Conservation (phyloP, 345 rosid genomes). For the Orychophragmus violaceus region DNA sequence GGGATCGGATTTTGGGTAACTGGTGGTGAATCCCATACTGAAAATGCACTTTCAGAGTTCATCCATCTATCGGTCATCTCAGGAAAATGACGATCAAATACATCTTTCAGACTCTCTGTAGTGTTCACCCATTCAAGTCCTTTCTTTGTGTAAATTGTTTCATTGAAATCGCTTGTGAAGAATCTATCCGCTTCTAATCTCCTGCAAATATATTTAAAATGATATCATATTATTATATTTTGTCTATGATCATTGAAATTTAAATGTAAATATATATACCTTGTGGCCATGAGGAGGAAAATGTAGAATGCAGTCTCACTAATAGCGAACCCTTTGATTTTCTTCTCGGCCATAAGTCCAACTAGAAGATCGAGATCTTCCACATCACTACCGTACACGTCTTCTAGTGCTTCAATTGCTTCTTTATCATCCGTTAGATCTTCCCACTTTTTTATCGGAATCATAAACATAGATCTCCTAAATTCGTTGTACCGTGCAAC, state of each 20-base stretch:
- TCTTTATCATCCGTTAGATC: slow-evolving; percentile 51
- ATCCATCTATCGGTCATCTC: slow-evolving; percentile 44
- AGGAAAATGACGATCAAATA: slow-evolving; percentile 50
- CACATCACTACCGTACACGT: slow-evolving; percentile 48
- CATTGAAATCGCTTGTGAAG: slow-evolving; percentile 48
- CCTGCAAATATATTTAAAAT: slow-evolving; percentile 26
- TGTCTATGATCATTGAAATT: background rate
- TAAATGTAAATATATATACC: slow-evolving; percentile 23
- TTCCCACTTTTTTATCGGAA: slow-evolving; percentile 54
- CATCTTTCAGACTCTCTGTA: slow-evolving; percentile 46
- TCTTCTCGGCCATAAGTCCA: slow-evolving; percentile 64
- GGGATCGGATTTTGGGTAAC: slow-evolving; percentile 32
- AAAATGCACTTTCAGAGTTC: slow-evolving; percentile 54
- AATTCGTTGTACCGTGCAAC: slow-evolving; percentile 54
- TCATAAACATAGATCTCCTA: slow-evolving; percentile 36
- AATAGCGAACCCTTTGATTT: slow-evolving; percentile 58
- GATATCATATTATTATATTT: background rate
- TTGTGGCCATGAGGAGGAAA: slow-evolving; percentile 48
- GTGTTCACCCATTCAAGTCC: slow-evolving; percentile 56
- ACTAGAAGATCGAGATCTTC: slow-evolving; percentile 51
- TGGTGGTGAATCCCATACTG: slow-evolving; percentile 53
- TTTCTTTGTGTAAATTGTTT: slow-evolving; percentile 43
- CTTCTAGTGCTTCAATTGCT: slow-evolving; percentile 31
- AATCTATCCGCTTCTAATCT: slow-evolving; percentile 57
- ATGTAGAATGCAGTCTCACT: slow-evolving; percentile 57